phyloP scores from a whole-genome alignment of 805 yeast genomes.

The Tetrapisispora taiwanensis region DNA sequence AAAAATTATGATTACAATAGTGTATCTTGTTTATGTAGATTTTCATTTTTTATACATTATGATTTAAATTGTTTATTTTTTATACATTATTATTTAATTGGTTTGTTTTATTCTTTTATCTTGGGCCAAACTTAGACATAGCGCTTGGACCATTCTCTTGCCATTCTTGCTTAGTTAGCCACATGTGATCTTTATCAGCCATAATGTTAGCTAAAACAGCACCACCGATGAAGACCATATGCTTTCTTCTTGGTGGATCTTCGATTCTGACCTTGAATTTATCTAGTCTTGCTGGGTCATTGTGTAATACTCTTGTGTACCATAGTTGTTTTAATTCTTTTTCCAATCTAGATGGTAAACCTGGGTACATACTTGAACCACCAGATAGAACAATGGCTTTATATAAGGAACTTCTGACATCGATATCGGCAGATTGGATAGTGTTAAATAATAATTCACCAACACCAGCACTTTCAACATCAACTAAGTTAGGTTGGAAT shows the following conservation, averaged over 20 bases:
- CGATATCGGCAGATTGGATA: conserved; percentile 90
- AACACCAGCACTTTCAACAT: conserved; percentile 92
- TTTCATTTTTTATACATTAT: neutral
- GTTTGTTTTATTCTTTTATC: conserved; percentile 36
- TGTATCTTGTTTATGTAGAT: neutral
- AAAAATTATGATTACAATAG: neutral
- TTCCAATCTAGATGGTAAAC: conserved; percentile 89
- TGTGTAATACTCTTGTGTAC: conserved; percentile 79
- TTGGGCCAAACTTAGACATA: conserved; percentile 82
- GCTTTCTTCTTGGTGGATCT: conserved; percentile 97
- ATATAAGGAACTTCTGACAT: conserved; percentile 77
- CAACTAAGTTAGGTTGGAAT: conserved; percentile 92
- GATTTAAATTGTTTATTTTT: neutral
- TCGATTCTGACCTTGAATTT: conserved; percentile 94
- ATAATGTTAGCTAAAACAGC: conserved; percentile 95
- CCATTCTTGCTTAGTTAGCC: conserved; percentile 96
- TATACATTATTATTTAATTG: neutral
- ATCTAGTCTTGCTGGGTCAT: conserved; percentile 75
- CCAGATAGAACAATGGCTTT: conserved; percentile 92
- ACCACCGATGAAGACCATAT: conserved; percentile 98
- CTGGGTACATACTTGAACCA: conserved; percentile 98
- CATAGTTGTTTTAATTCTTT: conserved; percentile 94
- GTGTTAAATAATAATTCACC: conserved; percentile 90
- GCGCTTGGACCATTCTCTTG: conserved; percentile 89
- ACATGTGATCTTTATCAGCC: conserved; percentile 98